phyloP scores from a whole-genome alignment of 352 stramenopile species.

The Globisporangium nodosum region DNA sequence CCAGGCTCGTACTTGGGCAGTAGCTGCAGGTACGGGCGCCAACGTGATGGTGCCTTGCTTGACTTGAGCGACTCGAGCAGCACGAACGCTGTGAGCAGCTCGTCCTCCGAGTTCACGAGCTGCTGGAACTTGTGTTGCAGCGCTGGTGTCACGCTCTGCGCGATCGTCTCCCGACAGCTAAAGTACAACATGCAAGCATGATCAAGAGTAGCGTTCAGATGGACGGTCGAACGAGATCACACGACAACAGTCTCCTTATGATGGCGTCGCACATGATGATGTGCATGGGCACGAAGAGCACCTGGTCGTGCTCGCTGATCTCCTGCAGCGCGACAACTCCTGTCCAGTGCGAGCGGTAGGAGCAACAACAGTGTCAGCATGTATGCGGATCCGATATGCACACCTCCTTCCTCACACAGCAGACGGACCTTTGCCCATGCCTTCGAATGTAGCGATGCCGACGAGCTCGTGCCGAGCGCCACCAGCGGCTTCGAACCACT shows the following conservation, averaged over 20 bases:
- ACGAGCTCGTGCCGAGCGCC: slow-evolving; percentile 19
- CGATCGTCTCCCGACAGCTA: slow-evolving; percentile 37
- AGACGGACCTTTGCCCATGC: slow-evolving; percentile 29
- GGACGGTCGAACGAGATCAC: not conserved
- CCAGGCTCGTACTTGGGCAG: slow-evolving; percentile 21
- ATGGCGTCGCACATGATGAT: slow-evolving; percentile 34
- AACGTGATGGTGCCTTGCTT: slow-evolving; percentile 23
- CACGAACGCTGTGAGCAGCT: slow-evolving; percentile 61
- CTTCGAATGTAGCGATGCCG: slow-evolving; percentile 21
- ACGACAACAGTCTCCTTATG: not conserved
- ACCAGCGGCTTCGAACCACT: slow-evolving; percentile 35
- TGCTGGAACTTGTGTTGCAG: slow-evolving; percentile 32
- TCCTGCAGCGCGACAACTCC: slow-evolving; percentile 22
- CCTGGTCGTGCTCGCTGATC: slow-evolving; percentile 23
- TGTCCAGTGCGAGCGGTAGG: not conserved
- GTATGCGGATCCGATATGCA: not conserved
- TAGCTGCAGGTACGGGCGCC: slow-evolving; percentile 50
- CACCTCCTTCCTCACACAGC: not conserved
- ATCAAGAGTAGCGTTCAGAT: too few relatives aligned
- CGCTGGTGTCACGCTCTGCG: slow-evolving; percentile 14
- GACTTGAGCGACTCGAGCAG: slow-evolving; percentile 40
- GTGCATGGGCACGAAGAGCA: slow-evolving; percentile 36
- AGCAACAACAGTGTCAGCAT: not conserved
- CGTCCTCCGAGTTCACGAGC: slow-evolving; percentile 29
- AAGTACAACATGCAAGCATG: not conserved